phyloP scores from a whole-genome alignment of 2,329 filamentous ascomycete genomes.

The Calonectria crousiana region DNA sequence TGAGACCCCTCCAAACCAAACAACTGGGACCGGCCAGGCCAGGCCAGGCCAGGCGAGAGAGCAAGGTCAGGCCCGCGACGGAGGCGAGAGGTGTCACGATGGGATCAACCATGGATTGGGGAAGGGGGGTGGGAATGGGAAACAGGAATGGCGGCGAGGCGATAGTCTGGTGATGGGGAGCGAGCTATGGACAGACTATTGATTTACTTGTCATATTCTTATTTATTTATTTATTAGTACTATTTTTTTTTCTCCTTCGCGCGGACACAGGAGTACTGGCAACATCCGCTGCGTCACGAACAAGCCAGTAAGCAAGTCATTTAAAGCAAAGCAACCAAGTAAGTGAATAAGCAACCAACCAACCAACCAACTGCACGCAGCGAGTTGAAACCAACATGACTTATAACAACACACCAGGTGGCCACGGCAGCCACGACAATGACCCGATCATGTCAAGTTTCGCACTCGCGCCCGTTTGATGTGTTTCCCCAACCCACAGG shows the following conservation, averaged over 20 bases:
- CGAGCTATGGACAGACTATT: not conserved
- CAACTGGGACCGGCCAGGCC: conserved; percentile 31
- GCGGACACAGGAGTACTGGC: not conserved
- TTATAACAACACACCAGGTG: not conserved
- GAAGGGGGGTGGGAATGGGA: not conserved
- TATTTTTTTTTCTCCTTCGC: not conserved
- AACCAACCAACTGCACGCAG: not conserved
- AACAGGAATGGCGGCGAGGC: not conserved
- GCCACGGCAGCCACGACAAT: not conserved
- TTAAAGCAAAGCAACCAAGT: not conserved
- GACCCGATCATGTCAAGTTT: conserved; percentile 5
- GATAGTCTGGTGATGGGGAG: not conserved
- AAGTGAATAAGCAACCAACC: not conserved
- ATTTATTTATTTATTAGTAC: not conserved
- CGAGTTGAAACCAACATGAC: not conserved
- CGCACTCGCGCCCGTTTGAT: not conserved
- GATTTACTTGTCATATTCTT: not conserved
- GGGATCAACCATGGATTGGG: conserved; percentile 2
- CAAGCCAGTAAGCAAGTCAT: not conserved
- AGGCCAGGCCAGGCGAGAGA: not conserved
- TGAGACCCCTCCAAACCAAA: conserved; percentile 48
- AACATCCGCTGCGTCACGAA: not conserved
- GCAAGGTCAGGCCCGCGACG: not conserved
- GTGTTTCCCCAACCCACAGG: conserved; percentile 15
- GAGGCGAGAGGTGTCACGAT: not conserved